Conservation (phyloP, 306 rosid species). For the Lablab purpureus region DNA sequence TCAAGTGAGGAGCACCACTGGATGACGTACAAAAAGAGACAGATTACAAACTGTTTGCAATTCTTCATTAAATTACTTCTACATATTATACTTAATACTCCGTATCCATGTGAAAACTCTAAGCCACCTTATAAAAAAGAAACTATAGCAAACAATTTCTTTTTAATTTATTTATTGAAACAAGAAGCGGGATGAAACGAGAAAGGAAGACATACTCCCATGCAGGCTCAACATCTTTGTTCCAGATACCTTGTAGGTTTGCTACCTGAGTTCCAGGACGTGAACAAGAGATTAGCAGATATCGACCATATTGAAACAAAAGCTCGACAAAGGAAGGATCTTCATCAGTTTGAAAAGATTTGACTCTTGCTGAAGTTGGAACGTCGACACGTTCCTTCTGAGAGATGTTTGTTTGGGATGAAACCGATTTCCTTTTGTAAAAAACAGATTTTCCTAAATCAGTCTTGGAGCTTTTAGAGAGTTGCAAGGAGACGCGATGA, state of each 20-base stretch:
- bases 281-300: slow-evolving; percentile 86
- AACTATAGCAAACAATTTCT: not conserved
- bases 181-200: slow-evolving; percentile 15
- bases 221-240: slow-evolving; percentile 74
- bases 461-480: slow-evolving; percentile 70
- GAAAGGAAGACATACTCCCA: slow-evolving; percentile 79
- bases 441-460: slow-evolving; percentile 31
- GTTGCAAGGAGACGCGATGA: slow-evolving; percentile 86
- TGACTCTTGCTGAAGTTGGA: slow-evolving; percentile 88
- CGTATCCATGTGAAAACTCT: slow-evolving; percentile 24
- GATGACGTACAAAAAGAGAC: slow-evolving; percentile 35
- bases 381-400: slow-evolving; percentile 50
- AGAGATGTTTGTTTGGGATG: slow-evolving; percentile 45
- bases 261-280: slow-evolving; percentile 89
- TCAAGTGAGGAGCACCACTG: slow-evolving; percentile 97
- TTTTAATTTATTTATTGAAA: not conserved
- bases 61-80: slow-evolving; percentile 33
- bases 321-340: slow-evolving; percentile 94
- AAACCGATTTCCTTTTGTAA: slow-evolving; percentile 39
- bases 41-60: slow-evolving; percentile 44
- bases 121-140: slow-evolving; percentile 33
- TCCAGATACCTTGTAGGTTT: slow-evolving; percentile 97
- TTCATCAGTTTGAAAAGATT: slow-evolving; percentile 81
- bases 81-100: slow-evolving; percentile 19
- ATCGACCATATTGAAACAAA: slow-evolving; percentile 91